These are phyloP conservation scores for Hymenoscyphus salicellus DNA, from an alignment of 2,329 filamentous ascomycete species.

Conservation along the genomic window DNA sequence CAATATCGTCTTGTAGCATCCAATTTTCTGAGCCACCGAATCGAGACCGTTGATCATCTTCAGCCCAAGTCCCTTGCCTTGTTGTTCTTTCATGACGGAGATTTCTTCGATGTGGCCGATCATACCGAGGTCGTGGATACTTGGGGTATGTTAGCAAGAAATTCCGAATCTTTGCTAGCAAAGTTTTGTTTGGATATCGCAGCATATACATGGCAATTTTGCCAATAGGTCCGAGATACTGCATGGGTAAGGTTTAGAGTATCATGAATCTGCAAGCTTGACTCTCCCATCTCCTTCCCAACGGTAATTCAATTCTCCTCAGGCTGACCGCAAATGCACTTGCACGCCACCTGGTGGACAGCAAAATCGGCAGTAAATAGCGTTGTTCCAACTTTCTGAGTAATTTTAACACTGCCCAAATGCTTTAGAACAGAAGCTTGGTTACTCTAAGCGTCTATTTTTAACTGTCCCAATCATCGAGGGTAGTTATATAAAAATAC, in stretches of 20 bases:
- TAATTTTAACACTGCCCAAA: too few species aligned
- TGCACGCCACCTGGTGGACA: too few species aligned
- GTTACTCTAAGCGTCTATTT: too few species aligned
- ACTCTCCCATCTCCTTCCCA: background rate
- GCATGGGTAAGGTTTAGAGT: background rate
- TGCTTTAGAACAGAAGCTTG: too few species aligned
- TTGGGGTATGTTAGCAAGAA: conserved; percentile 13
- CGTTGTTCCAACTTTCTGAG: too few species aligned
- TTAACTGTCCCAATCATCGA: too few species aligned
- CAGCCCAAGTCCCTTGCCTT: conserved; percentile 92
- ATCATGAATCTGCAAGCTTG: background rate
- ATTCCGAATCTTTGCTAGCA: background rate
- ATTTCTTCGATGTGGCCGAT: conserved; percentile 59
- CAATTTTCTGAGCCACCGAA: conserved; percentile 78
- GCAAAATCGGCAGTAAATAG: too few species aligned
- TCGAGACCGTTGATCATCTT: conserved; percentile 91
- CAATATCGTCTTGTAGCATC: conserved; percentile 95
- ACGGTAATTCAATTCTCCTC: background rate
- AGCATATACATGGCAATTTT: background rate
- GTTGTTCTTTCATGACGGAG: conserved; percentile 88
- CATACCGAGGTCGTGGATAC: conserved; percentile 74
- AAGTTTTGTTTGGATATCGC: background rate
- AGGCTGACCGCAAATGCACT: background rate
- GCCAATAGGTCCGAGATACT: background rate
- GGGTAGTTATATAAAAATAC: too few species aligned